A percentile compares a stretch with the other conserved stretches of the same genome.
Conservation (phyloP, 2,329 filamentous ascomycete species). For the Oidium heveae region DNA sequence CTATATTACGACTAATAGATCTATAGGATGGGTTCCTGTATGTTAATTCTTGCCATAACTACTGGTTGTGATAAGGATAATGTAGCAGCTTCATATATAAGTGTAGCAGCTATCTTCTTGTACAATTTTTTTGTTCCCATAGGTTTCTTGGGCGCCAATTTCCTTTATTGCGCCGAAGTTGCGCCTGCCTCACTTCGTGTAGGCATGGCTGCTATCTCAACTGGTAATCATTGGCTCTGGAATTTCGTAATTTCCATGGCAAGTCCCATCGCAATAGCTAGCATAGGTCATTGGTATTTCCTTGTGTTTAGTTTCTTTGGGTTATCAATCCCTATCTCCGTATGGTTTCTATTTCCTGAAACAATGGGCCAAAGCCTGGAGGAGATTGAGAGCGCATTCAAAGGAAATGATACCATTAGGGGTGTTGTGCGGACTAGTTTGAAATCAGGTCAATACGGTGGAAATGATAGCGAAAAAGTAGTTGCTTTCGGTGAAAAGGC, state of each 20-base stretch:
- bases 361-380: conserved; percentile 40
- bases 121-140: conserved; percentile 36
- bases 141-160: conserved; percentile 44
- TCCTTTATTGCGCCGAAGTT: conserved; percentile 45
- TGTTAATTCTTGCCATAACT: conserved; percentile 25
- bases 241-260: conserved; percentile 56
- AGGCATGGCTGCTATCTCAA: conserved; percentile 35
- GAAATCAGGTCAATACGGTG: background rate
- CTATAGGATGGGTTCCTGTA: conserved; percentile 23
- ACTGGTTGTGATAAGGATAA: conserved; percentile 23
- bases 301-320: conserved; percentile 48
- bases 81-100: conserved; percentile 22
- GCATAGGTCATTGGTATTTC: conserved; percentile 40
- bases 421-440: background rate
- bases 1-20: background rate
- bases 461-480: too few species aligned
- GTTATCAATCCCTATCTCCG: conserved; percentile 40
- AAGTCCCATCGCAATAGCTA: conserved; percentile 16
- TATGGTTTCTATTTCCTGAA: conserved; percentile 49
- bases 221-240: conserved; percentile 51
- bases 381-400: conserved; percentile 46
- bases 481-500: too few species aligned
- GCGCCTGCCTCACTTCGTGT: conserved; percentile 49
- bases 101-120: conserved; percentile 29
- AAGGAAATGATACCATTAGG: background rate